phyloP scores from a whole-genome alignment of 208 protist species.

The Wallacemonas rigidus region DNA sequence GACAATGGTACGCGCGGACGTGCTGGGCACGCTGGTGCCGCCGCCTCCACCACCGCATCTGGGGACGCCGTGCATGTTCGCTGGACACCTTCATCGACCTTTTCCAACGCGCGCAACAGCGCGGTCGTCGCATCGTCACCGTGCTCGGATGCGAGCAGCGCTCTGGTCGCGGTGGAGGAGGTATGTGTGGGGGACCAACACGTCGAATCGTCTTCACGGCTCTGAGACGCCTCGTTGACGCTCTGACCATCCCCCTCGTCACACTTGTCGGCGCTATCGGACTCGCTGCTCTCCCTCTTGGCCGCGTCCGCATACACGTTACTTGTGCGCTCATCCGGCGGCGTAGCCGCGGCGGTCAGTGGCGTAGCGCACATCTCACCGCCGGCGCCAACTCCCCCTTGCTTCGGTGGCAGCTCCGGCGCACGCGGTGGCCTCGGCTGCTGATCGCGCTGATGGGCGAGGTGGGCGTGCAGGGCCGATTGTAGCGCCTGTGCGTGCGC shows the following conservation, averaged over 20 bases:
- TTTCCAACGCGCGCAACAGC: neutral
- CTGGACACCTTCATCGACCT: constrained; percentile 1
- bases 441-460: neutral
- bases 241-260: too few species aligned
- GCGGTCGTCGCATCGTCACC: neutral
- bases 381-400: neutral
- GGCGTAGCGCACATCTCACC: neutral
- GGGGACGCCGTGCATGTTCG: neutral
- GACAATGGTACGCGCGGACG: too few species aligned
- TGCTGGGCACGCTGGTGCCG: neutral
- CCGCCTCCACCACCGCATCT: neutral
- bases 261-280: too few species aligned
- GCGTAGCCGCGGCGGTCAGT: too few species aligned
- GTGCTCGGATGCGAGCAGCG: neutral
- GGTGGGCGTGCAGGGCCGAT: neutral
- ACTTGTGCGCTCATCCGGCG: too few species aligned
- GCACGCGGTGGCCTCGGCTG: neutral
- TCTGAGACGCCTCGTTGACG: too few species aligned
- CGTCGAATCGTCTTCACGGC: too few species aligned
- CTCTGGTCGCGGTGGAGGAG: neutral
- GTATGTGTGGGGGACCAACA: neutral
- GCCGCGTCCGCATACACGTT: too few species aligned
- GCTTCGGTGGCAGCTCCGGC: neutral
- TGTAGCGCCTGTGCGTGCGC: constrained; percentile 7
- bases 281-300: too few species aligned